Evolutionary conservation across 2,329 filamentous ascomycete species (phyloP), one percentile per base, ranked within the genome.

Genomic region (Aspergillus sp.): DNA sequence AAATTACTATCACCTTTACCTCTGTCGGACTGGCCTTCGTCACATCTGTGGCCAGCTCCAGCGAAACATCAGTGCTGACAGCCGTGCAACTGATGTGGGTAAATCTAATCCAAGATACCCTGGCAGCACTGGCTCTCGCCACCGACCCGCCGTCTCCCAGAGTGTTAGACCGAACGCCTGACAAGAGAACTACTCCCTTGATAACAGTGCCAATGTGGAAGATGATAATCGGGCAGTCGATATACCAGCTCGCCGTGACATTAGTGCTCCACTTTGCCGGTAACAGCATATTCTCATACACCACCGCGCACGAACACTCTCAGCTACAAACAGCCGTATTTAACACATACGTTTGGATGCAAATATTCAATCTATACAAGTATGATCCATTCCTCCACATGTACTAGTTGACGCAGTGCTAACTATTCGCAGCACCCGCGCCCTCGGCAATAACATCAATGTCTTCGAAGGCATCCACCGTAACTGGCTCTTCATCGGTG

Each of bases 331-430:
- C 86, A 0, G 79, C 88, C 59, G 83, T 90, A 50, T 90, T 90
- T 78, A 90, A 90, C 73, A 86, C 84, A 0, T 90, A 88, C 66
- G 87, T 90, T 2, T 90, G 87, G 86, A 86, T 90, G 81, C 87
- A 90, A 68, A 88, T 90, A 62, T 90, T 89, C 78, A 89, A 89
- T 72, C 82, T 87, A 72, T 83, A 87, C 77, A 89, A 88, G 71
- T 73, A 66, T 52, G 70, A 60, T 25, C 32, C 47, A 7, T 5
- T 23, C 27, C 27, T 30, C 27, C 27, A 30, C 3, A 23, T 13
- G 11, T 2, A 5, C 32, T 13, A 1, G 11, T 36, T 15, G 32
- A 13, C 30, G 30, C 30, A 13, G 11, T 36, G 32, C 32, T 36
- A 36, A 36, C 47, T 8, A 19, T 3, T 19, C 50, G 11, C 54